Percentiles rank a stretch among this genome's conserved stretches.
Evolutionary conservation across 176 grass and related monocot species (phyloP).

Genomic region (Oryza australiensis): DNA sequence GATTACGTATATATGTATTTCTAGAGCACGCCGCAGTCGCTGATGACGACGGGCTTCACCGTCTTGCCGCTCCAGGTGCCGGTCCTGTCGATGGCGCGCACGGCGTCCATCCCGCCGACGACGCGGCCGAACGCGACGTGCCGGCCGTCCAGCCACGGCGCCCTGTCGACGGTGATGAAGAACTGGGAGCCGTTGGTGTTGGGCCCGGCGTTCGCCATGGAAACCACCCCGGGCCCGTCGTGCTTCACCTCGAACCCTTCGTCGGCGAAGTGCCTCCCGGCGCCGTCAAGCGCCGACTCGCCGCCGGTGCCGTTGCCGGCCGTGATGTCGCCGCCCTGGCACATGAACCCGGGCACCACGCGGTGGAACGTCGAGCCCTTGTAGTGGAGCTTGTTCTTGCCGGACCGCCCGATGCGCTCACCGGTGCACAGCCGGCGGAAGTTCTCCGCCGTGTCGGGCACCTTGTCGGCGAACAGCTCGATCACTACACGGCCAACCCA

Average conservation of each 20-base stretch:
- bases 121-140: constrained; percentile 63
- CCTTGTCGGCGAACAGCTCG: constrained; percentile 46
- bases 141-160: constrained; percentile 53
- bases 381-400: constrained; percentile 38
- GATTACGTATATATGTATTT: too few relatives aligned
- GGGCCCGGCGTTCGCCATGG: constrained; percentile 64
- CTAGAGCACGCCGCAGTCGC: constrained; percentile 45
- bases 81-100: constrained; percentile 31
- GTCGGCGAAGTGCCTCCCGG: constrained; percentile 34
- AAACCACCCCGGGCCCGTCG: constrained; percentile 41
- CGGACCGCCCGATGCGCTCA: neutral
- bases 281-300: constrained; percentile 29
- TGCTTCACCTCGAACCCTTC: constrained; percentile 41
- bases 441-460: constrained; percentile 47
- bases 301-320: constrained; percentile 51
- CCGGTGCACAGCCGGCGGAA: constrained; percentile 59
- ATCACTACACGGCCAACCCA: constrained; percentile 36
- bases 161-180: constrained; percentile 49
- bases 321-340: constrained; percentile 63
- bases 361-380: constrained; percentile 50
- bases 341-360: constrained; percentile 65
- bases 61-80: constrained; percentile 43
- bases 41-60: constrained; percentile 38
- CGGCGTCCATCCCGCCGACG: constrained; percentile 19
- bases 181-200: constrained; percentile 68